phyloP scores from a whole-genome alignment of 2,329 filamentous ascomycete genomes.

The Endothia cerciana region DNA sequence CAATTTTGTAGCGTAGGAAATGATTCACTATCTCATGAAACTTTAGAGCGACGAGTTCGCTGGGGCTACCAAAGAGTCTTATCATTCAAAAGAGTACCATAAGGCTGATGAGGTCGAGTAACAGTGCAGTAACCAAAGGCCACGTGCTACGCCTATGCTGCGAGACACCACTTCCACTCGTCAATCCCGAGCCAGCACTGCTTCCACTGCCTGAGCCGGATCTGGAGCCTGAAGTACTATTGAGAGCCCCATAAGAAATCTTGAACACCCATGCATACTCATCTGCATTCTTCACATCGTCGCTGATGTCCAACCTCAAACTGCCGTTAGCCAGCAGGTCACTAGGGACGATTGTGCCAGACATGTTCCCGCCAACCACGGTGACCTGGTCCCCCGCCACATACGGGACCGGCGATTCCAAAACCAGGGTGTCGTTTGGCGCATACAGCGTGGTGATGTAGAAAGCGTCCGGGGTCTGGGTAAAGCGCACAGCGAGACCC shows the following conservation, averaged over 20 bases:
- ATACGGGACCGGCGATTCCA: constrained; percentile 51
- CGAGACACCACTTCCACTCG: constrained; percentile 7
- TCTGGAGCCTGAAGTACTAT: not conserved
- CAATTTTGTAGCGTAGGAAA: not conserved
- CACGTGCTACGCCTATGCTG: not conserved
- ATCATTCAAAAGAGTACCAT: not conserved
- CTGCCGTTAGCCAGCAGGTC: constrained; percentile 30
- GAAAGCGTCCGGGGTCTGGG: constrained; percentile 55
- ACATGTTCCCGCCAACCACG: constrained; percentile 42
- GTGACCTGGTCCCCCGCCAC: constrained; percentile 50
- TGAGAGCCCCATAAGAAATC: constrained; percentile 30
- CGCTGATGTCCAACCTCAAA: constrained; percentile 39
- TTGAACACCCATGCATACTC: constrained; percentile 44
- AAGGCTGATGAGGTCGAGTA: not conserved
- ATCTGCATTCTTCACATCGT: constrained; percentile 41
- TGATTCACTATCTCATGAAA: not conserved
- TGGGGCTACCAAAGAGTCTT: not conserved
- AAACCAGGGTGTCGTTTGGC: constrained; percentile 44
- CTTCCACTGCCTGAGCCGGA: constrained; percentile 2
- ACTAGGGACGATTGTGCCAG: constrained; percentile 32
- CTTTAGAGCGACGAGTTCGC: not conserved
- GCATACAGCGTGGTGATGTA: constrained; percentile 52
- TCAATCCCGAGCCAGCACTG: not conserved
- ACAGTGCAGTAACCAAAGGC: not conserved
- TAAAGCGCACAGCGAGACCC: constrained; percentile 52